Evolutionary conservation across 225 moss, liverwort and hornwort species (phyloP).

Genomic region (Polytrichum formosum): DNA sequence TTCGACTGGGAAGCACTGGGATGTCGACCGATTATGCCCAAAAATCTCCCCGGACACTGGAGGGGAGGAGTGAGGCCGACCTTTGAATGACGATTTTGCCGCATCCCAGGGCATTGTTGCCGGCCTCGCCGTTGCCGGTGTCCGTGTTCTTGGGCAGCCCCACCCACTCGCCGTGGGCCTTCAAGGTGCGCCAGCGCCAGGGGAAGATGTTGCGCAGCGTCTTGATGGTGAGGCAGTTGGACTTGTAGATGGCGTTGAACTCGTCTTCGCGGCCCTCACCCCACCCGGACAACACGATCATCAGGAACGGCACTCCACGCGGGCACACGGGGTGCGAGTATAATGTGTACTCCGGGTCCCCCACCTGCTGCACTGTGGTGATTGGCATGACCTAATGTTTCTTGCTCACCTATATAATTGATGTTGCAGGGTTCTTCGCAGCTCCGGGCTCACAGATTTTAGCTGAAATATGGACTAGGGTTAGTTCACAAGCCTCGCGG

Average conservation of each 20-base stretch:
- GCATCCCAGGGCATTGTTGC: conserved; percentile 79
- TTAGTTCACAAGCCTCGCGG: too few relatives aligned
- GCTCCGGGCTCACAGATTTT: too few relatives aligned
- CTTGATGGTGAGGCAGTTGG: conserved; percentile 45
- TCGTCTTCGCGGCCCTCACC: conserved; percentile 76
- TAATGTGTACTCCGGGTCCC: conserved; percentile 32
- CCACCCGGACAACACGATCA: conserved; percentile 70
- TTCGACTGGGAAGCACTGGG: too few relatives aligned
- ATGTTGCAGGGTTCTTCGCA: too few relatives aligned
- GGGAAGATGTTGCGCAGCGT: conserved; percentile 46
- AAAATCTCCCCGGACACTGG: too few relatives aligned
- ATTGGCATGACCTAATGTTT: conserved; percentile 8
- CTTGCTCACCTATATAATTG: too few relatives aligned
- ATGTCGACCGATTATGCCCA: too few relatives aligned
- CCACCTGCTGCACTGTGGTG: conserved; percentile 30
- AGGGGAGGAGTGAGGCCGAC: conserved; percentile 11
- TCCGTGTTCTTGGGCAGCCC: conserved; percentile 63
- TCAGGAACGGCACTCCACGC: conserved; percentile 48
- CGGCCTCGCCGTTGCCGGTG: conserved; percentile 74
- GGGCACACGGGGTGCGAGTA: conserved; percentile 46
- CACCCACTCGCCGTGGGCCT: conserved; percentile 79
- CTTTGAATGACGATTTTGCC: conserved; percentile 79
- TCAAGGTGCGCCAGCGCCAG: conserved; percentile 67
- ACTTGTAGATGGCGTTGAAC: conserved; percentile 65
- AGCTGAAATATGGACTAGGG: too few relatives aligned